Evolutionary conservation across 2,329 filamentous ascomycete genomes (phyloP).

Genomic region (Colletotrichum sp.): DNA sequence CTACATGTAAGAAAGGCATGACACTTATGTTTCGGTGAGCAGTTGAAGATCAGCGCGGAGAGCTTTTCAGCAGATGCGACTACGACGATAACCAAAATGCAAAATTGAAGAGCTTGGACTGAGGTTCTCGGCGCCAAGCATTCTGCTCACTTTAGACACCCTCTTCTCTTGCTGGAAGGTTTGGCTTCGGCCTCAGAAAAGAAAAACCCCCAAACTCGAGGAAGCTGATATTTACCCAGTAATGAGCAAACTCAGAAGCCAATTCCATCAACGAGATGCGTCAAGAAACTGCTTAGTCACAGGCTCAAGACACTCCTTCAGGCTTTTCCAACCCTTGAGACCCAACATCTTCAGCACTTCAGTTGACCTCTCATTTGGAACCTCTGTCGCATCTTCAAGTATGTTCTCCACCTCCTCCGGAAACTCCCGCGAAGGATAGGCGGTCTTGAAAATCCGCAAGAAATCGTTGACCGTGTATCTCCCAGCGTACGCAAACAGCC

Average conservation of each 20-base stretch:
- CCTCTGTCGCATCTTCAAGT: neutral
- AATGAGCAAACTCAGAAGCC: neutral
- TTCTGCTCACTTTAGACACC: too few relatives aligned
- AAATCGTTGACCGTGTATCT: neutral
- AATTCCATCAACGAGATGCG: neutral
- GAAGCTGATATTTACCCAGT: neutral
- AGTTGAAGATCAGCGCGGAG: rapidly evolving
- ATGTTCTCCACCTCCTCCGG: neutral
- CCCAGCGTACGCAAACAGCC: neutral
- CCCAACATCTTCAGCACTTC: neutral
- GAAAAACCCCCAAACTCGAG: neutral
- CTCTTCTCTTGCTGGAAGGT: too few relatives aligned
- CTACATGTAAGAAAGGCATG: neutral
- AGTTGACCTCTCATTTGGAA: neutral
- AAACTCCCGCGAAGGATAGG: neutral
- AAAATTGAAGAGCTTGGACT: neutral
- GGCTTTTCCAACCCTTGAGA: neutral
- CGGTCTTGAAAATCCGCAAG: neutral
- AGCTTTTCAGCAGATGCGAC: neutral
- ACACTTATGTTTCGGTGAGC: neutral
- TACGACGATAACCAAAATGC: neutral
- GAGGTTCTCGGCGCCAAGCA: too few relatives aligned
- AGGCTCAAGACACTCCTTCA: neutral
- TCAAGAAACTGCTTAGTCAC: neutral
- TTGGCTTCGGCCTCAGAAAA: neutral